Evolutionary conservation across 768 basidiomycete genomes (phyloP).

Genomic region (Collybiopsis confluens): DNA sequence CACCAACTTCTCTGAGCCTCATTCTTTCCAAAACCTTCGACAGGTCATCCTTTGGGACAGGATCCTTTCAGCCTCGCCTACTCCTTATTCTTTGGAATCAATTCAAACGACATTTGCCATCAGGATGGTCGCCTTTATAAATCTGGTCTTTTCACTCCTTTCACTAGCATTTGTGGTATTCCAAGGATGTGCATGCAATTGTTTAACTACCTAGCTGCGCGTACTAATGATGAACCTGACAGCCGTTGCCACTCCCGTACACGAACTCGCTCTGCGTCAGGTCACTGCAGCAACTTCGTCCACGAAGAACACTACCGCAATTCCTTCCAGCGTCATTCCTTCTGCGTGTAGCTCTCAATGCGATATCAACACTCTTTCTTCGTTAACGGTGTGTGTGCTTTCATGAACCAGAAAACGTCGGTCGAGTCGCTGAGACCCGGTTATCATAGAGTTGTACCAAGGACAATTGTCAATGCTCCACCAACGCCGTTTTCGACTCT

Average conservation of each 20-base stretch:
- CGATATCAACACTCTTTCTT: neutral
- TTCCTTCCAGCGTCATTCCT: neutral
- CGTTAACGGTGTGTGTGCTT: neutral
- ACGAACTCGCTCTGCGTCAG: neutral
- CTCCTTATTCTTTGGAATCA: neutral
- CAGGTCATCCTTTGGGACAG: neutral
- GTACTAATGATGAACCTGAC: too few relatives aligned
- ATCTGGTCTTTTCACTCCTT: neutral
- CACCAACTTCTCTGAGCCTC: neutral
- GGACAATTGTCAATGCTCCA: neutral
- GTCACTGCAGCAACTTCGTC: constrained; percentile 1
- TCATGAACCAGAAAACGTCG: too few relatives aligned
- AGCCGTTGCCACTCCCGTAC: neutral
- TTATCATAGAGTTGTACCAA: neutral
- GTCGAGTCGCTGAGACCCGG: neutral
- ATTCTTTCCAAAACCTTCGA: constrained; percentile 1
- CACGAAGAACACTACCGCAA: constrained; percentile 1
- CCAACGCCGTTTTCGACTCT: neutral
- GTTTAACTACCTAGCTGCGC: too few relatives aligned
- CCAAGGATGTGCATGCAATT: neutral
- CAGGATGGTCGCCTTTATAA: constrained; percentile 2
- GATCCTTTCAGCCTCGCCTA: neutral
- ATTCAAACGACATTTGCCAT: too few relatives aligned
- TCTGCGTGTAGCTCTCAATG: constrained; percentile 4
- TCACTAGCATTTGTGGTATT: neutral